Evolutionary conservation across 2,329 filamentous ascomycete species (phyloP), one percentile per base, ranked within the genome.

Genomic region (Intubia oerlemansii): DNA sequence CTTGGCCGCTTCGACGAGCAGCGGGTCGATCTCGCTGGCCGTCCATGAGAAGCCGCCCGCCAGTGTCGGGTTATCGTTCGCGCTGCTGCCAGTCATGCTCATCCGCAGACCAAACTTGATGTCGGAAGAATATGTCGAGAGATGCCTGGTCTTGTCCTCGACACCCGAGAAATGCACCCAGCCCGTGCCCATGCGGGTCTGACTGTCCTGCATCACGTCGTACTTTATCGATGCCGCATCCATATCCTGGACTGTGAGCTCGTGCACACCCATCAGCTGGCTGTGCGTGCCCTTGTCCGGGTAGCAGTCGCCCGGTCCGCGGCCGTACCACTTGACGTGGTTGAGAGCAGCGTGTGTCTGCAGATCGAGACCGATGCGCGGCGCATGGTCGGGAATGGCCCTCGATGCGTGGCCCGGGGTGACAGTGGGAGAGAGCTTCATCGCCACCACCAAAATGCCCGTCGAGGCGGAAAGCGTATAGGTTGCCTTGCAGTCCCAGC

Each of bases 161-260:
- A 10, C 18, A 4, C 19, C 17, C 3, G 17, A 8, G 3, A 39
- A 35, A 6, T 24, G 9, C 4, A 75, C 45, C 61, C 66, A 76
- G 6, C 62, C 52, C 0, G 61, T 63, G 19, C 65, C 65, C 31
- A 62, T 64, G 10, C 65, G 53, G 42, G 77, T 78, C 1, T 67
- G 66, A 29, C 61, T 66, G 39, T 78, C 72, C 42, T 79, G 72
- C 0, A 72, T 72, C 14, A 68, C 66, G 12, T 78, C 72, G 39
- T 75, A 76, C 1, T n/a, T n/a, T n/a, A n/a, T n/a, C n/a, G n/a
- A n/a, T n/a, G 54, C 51, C 0, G 58, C 56, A 41, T 62, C 59
- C 16, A 77, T 51, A 1, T 59, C 53, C 1, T 54, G 50, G 2
- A 69, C 47, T 1, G 41, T 41, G 2, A 40, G 43, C 0, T 41